Conservation (phyloP, 768 basidiomycete species). For the Boletus bicolor region DNA sequence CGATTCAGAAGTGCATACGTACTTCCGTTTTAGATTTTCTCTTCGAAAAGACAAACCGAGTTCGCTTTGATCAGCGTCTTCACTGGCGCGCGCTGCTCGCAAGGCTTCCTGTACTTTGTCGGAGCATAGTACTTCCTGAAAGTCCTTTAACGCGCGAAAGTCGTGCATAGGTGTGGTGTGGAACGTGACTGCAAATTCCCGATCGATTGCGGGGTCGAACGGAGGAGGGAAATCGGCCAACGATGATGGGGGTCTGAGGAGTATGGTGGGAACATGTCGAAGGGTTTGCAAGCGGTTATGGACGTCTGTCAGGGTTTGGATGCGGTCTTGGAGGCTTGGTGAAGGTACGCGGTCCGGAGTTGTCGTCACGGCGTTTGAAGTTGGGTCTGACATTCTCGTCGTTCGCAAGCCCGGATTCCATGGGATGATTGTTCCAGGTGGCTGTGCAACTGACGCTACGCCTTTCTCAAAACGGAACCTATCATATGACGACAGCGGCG, state of each 20-base stretch:
- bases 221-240: slow-evolving; percentile 25
- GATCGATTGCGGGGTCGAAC: slow-evolving; percentile 27
- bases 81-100: slow-evolving; percentile 51
- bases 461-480: too few relatives aligned
- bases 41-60: slow-evolving; percentile 45
- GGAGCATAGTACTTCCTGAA: slow-evolving; percentile 47
- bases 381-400: background rate
- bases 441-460: slow-evolving; percentile 16
- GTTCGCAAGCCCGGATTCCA: background rate
- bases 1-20: slow-evolving; percentile 17
- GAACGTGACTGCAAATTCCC: slow-evolving; percentile 29
- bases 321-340: slow-evolving; percentile 39
- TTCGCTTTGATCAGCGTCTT: slow-evolving; percentile 48
- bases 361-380: background rate
- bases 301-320: slow-evolving; percentile 46
- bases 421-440: slow-evolving; percentile 1
- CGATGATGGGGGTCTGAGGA: slow-evolving; percentile 39
- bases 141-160: slow-evolving; percentile 45
- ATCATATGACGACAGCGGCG: background rate
- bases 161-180: slow-evolving; percentile 34
- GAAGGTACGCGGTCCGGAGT: background rate
- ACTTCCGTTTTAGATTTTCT: slow-evolving; percentile 59
- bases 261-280: slow-evolving; percentile 43
- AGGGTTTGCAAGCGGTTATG: slow-evolving; percentile 42
- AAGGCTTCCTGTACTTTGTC: slow-evolving; percentile 59